These are phyloP conservation scores for Solanum etuberosum DNA, from an alignment of 257 asterid genomes.

Conservation along the genomic window DNA sequence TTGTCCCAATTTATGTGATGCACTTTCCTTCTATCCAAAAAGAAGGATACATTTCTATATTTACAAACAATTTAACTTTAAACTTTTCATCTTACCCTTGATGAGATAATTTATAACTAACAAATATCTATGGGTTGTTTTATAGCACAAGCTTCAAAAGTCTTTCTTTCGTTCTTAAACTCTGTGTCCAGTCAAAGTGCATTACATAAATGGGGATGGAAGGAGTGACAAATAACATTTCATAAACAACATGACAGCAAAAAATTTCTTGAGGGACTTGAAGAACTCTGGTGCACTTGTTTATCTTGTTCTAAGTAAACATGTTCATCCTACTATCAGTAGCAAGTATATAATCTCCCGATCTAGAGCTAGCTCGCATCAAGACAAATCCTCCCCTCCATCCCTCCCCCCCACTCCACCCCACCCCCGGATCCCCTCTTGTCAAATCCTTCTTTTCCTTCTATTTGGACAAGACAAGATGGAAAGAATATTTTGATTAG, in stretches of 20 bases:
- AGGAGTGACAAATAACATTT: neutral
- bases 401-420: too few species aligned
- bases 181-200: neutral
- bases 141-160: neutral
- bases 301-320: neutral
- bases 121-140: neutral
- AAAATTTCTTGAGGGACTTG: neutral
- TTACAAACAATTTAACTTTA: neutral
- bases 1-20: neutral
- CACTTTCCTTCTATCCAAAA: neutral
- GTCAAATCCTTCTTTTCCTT: neutral
- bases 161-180: neutral
- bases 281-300: neutral
- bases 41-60: neutral
- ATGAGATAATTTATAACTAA: neutral
- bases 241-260: neutral
- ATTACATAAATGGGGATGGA: neutral
- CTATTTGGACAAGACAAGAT: neutral
- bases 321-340: neutral
- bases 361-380: neutral
- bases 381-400: neutral
- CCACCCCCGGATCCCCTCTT: neutral
- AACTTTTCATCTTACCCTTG: neutral
- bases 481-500: neutral
- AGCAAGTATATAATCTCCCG: neutral